These are phyloP conservation scores for Mycogone perniciosa DNA, from an alignment of 2,329 filamentous ascomycete species.

Conservation along the genomic window DNA sequence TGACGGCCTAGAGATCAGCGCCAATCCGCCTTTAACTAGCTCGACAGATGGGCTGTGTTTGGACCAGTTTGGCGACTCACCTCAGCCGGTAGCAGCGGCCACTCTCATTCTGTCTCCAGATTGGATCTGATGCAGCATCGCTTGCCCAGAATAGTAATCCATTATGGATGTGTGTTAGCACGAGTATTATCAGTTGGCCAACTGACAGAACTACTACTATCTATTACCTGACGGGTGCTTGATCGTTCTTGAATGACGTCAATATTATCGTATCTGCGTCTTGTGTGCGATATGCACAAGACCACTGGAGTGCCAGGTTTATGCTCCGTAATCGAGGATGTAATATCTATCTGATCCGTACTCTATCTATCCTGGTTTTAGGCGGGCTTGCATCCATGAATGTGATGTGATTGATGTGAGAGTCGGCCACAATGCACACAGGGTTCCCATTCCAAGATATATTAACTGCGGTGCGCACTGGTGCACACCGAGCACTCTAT, in stretches of 20 bases:
- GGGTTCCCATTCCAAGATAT: no score
- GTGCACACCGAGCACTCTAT: no score
- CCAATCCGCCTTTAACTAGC: not conserved
- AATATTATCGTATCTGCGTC: not conserved
- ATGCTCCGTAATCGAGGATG: no score
- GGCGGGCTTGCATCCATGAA: no score
- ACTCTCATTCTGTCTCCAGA: slow-evolving; percentile 1
- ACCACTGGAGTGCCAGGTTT: not conserved
- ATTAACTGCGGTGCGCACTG: no score
- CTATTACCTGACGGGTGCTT: not conserved
- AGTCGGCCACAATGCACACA: no score
- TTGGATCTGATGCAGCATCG: not conserved
- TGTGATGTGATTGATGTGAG: no score
- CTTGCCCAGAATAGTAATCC: not conserved
- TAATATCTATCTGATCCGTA: no score
- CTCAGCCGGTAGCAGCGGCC: slow-evolving; percentile 7
- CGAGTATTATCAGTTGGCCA: no score
- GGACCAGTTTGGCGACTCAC: not conserved
- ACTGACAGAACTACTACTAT: not conserved
- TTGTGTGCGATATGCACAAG: not conserved
- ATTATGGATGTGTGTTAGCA: not conserved
- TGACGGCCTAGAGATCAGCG: not conserved
- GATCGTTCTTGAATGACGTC: not conserved
- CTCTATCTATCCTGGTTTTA: no score
- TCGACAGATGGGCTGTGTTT: not conserved